Percentiles rank a stretch among this genome's conserved stretches.
Evolutionary conservation across 1,284 basidiomycete species (phyloP).

Genomic region (Ustilago cynodontis): DNA sequence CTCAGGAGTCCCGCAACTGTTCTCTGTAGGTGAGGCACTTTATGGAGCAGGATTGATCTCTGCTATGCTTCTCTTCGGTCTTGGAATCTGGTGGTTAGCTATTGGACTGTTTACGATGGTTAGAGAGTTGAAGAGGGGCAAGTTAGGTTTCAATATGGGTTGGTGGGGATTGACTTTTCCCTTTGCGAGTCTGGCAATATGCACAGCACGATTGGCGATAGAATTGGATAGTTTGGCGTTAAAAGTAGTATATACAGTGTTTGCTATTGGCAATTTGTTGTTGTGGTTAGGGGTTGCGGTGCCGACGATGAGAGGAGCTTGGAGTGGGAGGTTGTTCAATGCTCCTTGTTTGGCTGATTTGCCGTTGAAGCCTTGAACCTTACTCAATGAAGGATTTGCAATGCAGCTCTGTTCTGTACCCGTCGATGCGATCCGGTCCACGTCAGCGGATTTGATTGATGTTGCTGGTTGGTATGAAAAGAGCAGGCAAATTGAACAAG

Average conservation of each 20-base stretch:
- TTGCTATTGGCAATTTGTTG: conserved; percentile 44
- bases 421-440: too few relatives aligned
- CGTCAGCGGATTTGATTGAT: too few relatives aligned
- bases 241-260: conserved; percentile 55
- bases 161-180: conserved; percentile 61
- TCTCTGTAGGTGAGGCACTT: conserved; percentile 53
- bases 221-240: conserved; percentile 57
- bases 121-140: conserved; percentile 44
- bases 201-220: conserved; percentile 51
- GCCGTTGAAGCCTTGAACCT: conserved; percentile 41
- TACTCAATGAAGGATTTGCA: too few relatives aligned
- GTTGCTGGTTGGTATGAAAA: too few relatives aligned
- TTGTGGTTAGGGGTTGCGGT: conserved; percentile 57
- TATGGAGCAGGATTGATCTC: conserved; percentile 59
- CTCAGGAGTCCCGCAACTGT: conserved; percentile 50
- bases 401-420: too few relatives aligned
- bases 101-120: conserved; percentile 55
- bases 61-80: conserved; percentile 57
- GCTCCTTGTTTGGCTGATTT: conserved; percentile 63
- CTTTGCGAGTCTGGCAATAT: conserved; percentile 53
- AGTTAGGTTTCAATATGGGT: conserved; percentile 61
- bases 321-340: conserved; percentile 52
- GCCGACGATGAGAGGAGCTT: conserved; percentile 57
- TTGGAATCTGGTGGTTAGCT: conserved; percentile 59
- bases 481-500: not conserved